These are phyloP conservation scores for Ophiognomonia clavigignenti-juglandacearum DNA, from an alignment of 2,329 filamentous ascomycete species.

Conservation along the genomic window DNA sequence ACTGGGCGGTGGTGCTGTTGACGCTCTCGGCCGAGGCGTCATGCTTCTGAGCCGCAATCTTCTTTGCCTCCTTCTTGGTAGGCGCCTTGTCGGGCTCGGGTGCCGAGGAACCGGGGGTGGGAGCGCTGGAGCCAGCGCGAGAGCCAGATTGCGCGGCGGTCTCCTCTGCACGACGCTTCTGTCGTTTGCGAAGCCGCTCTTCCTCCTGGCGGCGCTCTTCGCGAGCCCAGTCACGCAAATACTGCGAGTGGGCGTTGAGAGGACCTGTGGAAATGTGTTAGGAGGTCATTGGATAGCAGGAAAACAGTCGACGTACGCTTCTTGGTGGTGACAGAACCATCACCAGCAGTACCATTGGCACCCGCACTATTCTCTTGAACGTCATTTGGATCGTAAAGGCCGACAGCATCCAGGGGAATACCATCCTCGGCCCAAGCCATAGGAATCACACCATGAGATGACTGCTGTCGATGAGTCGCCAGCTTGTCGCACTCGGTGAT, in stretches of 20 bases:
- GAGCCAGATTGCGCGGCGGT: constrained; percentile 45
- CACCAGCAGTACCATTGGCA: constrained; percentile 34
- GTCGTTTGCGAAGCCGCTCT: constrained; percentile 61
- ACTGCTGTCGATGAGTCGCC: constrained; percentile 66
- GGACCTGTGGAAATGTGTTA: constrained; percentile 33
- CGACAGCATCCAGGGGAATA: constrained; percentile 40
- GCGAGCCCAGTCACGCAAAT: constrained; percentile 57
- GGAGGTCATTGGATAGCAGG: background rate
- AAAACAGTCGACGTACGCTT: constrained; percentile 50
- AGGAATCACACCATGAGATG: constrained; percentile 75
- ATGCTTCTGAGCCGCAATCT: constrained; percentile 68
- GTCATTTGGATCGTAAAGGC: constrained; percentile 18
- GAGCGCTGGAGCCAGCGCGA: constrained; percentile 51
- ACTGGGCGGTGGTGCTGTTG: constrained; percentile 72
- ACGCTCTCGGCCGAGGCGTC: constrained; percentile 78
- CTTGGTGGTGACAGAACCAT: constrained; percentile 47
- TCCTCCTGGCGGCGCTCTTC: constrained; percentile 71
- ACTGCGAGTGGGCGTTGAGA: constrained; percentile 43
- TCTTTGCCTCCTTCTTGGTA: constrained; percentile 82
- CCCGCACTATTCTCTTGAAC: constrained; percentile 23
- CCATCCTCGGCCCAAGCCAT: constrained; percentile 72
- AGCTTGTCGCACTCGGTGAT: constrained; percentile 72
- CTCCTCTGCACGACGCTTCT: constrained; percentile 53
- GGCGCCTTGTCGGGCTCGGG: constrained; percentile 64
- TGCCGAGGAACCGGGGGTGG: constrained; percentile 58